phyloP scores from a whole-genome alignment of 2,329 filamentous ascomycete genomes.

The Fusarium musae region DNA sequence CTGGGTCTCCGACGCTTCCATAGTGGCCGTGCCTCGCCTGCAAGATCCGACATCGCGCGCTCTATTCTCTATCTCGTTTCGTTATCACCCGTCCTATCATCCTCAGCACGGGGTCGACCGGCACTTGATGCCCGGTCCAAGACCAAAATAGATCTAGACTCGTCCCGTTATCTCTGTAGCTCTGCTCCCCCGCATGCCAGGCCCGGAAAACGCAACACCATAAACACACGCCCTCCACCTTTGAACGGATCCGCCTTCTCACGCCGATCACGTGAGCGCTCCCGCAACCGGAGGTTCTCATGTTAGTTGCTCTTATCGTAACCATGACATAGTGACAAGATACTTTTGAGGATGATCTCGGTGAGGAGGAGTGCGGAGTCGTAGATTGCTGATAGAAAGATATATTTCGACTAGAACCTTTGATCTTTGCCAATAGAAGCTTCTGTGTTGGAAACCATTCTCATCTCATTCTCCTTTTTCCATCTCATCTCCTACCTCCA shows the following conservation, averaged over 20 bases:
- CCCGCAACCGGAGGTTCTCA: constrained; percentile 34
- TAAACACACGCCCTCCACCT: constrained; percentile 24
- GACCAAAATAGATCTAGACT: constrained; percentile 19
- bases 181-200: constrained; percentile 26
- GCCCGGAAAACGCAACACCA: not conserved
- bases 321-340: constrained; percentile 28
- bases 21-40: constrained; percentile 10
- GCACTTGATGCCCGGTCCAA: constrained; percentile 32
- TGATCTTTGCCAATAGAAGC: constrained; percentile 27
- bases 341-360: constrained; percentile 13
- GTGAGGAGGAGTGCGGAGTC: constrained; percentile 24
- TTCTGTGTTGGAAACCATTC: constrained; percentile 18
- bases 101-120: constrained; percentile 14
- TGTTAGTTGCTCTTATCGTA: constrained; percentile 34
- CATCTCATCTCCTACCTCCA: not conserved
- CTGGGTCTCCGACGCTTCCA: not conserved
- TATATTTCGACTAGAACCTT: constrained; percentile 30
- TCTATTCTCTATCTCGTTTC: not conserved
- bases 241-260: not conserved
- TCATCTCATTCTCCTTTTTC: not conserved
- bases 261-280: constrained; percentile 39
- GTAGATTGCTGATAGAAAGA: constrained; percentile 14
- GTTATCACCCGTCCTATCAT: constrained; percentile 31
- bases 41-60: constrained; percentile 24
- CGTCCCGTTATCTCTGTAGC: constrained; percentile 31